Evolutionary conservation across 345 rosid genomes (phyloP).

Genomic region (Lepidium sativum): DNA sequence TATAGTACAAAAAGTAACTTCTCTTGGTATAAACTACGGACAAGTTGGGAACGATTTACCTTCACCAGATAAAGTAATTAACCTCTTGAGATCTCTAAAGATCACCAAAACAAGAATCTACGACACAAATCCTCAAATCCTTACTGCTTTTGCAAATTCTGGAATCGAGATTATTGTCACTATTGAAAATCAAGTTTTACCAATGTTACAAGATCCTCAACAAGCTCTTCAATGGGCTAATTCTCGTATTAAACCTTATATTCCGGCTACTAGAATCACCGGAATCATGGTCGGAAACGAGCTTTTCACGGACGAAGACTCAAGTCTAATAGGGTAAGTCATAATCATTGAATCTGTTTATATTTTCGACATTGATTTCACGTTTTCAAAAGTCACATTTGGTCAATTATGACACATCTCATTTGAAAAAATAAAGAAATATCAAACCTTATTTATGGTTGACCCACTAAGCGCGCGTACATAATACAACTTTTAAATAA

Average conservation of each 20-base stretch:
- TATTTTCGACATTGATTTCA: background rate
- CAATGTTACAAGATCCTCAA: slow-evolving; percentile 50
- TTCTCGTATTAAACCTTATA: slow-evolving; percentile 58
- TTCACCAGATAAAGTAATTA: slow-evolving; percentile 57
- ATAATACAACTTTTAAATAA: no score
- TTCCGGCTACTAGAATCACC: slow-evolving; percentile 60
- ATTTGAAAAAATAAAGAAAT: background rate
- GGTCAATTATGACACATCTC: background rate
- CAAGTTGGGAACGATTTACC: slow-evolving; percentile 79
- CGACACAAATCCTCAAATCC: slow-evolving; percentile 71
- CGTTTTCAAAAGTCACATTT: background rate
- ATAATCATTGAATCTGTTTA: background rate
- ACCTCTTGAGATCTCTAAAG: slow-evolving; percentile 55
- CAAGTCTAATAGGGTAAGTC: slow-evolving; percentile 29
- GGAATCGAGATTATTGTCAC: slow-evolving; percentile 69
- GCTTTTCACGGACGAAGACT: slow-evolving; percentile 43
- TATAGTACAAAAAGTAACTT: slow-evolving; percentile 35
- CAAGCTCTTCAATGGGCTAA: slow-evolving; percentile 75
- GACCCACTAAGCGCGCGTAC: no score
- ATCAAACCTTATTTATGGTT: no score
- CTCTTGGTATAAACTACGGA: slow-evolving; percentile 86
- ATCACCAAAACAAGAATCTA: slow-evolving; percentile 72
- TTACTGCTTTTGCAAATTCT: slow-evolving; percentile 66
- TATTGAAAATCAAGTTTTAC: slow-evolving; percentile 61
- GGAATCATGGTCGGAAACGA: slow-evolving; percentile 79